Evolutionary conservation across 2,329 filamentous ascomycete species (phyloP).

Genomic region (Orbilia javanica): DNA sequence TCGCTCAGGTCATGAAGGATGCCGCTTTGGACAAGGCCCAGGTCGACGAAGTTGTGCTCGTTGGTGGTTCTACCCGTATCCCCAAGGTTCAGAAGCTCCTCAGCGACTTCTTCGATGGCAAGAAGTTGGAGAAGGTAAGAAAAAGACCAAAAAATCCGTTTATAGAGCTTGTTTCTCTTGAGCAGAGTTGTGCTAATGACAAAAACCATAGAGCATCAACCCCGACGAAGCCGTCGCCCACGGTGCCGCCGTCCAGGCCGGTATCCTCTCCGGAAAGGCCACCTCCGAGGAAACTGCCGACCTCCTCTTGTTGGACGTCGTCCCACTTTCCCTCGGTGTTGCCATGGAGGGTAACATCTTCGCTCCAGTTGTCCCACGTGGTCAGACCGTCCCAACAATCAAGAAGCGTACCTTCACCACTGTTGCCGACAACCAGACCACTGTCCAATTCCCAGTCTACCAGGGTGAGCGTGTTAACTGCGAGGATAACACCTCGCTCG

Average conservation of each 20-base stretch:
- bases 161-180: background rate
- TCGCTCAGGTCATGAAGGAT: conserved; percentile 97
- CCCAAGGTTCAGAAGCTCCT: conserved; percentile 99
- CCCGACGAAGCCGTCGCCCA: conserved; percentile 99
- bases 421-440: conserved; percentile 80
- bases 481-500: conserved; percentile 96
- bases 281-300: conserved; percentile 94
- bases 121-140: conserved; percentile 92
- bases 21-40: conserved; percentile 85
- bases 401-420: conserved; percentile 95
- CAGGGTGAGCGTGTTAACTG: conserved; percentile 99
- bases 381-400: conserved; percentile 79
- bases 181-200: conserved; percentile 10
- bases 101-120: conserved; percentile 98
- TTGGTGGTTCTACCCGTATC: conserved; percentile 99
- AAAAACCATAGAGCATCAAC: conserved; percentile 89
- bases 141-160: conserved; percentile 33
- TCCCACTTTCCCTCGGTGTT: conserved; percentile 95
- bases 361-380: conserved; percentile 87
- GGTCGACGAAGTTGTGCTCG: conserved; percentile 98
- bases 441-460: conserved; percentile 90
- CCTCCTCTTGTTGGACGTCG: conserved; percentile 94
- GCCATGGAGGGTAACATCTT: conserved; percentile 99
- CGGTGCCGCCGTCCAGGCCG: conserved; percentile 97
- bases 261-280: conserved; percentile 98